Percentiles rank a stretch among this genome's conserved stretches.
Evolutionary conservation across 2,329 filamentous ascomycete genomes (phyloP).

Genomic region (Paraphoma chrysanthemicola): DNA sequence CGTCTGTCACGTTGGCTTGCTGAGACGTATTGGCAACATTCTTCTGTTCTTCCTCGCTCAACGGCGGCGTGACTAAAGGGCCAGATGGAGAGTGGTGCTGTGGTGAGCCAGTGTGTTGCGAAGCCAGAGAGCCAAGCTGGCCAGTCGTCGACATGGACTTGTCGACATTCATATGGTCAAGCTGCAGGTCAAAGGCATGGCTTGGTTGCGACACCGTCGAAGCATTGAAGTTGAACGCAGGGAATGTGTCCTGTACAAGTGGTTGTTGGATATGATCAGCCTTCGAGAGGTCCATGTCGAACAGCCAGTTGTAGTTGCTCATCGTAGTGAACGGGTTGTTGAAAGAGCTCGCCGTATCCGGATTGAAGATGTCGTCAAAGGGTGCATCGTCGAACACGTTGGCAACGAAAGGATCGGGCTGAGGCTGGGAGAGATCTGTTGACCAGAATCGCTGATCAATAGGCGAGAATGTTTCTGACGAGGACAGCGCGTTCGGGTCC

Average conservation of each 20-base stretch:
- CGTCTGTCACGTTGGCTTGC: neutral
- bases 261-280: constrained; percentile 22
- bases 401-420: constrained; percentile 29
- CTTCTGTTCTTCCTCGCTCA: constrained; percentile 14
- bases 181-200: constrained; percentile 31
- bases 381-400: constrained; percentile 41
- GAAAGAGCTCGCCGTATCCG: constrained; percentile 69
- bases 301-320: constrained; percentile 69
- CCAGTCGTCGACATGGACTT: constrained; percentile 26
- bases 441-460: constrained; percentile 43
- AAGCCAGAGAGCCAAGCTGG: constrained; percentile 29
- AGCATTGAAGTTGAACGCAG: constrained; percentile 24
- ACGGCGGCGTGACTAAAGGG: constrained; percentile 26
- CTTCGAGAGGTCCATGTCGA: constrained; percentile 54
- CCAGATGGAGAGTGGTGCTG: constrained; percentile 22
- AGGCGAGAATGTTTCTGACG: constrained; percentile 29
- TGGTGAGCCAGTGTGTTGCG: constrained; percentile 30
- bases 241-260: constrained; percentile 30
- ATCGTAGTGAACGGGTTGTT: constrained; percentile 71
- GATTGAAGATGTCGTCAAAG: constrained; percentile 64
- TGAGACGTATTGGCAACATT: neutral
- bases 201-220: constrained; percentile 23
- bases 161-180: constrained; percentile 31
- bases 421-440: constrained; percentile 35
- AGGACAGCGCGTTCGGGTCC: constrained; percentile 23